Evolutionary conservation across 139 green algal species (phyloP), one percentile per base, ranked within the genome.

Genomic region (Chlamydomonas asymmetrica): DNA sequence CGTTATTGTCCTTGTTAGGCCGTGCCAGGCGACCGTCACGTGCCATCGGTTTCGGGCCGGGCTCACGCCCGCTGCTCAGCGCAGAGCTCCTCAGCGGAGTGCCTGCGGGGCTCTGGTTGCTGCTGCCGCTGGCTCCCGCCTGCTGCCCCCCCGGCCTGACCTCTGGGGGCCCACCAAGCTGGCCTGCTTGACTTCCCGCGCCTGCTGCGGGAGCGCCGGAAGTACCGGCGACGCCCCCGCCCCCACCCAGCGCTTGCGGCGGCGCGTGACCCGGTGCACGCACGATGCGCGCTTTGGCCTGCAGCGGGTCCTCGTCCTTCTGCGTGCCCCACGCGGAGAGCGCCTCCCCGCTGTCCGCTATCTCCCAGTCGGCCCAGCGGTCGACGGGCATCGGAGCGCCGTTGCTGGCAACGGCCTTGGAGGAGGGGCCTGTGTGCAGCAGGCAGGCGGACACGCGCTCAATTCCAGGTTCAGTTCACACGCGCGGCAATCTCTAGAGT

Each of bases 301-400:
- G 50, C 73, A 79, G 23, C n/a, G 73, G 63, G 73, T 79, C 73
- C 2, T 63, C 63, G 16, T 73, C 62, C 7, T 73, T 48, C 18
- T 34, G 27, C 2, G 50, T 66, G 27, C 63, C 74, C 74, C 74
- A 80, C 6, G 74, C 74, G 3, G 40, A 65, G n/a, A 80, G 54
- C 31, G 54, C 34, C 20, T 80, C 64, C 10, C 45, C 54, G 56
- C 68, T 68, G 34, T 74, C 74, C 31, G 70, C 70, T 23, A 80
- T 65, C n/a, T 80, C 74, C 74, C 74, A 80, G 40, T 80, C 74
- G 9, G 74, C 25, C 74, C 74, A 80, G 40, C 74, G 74, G 54
- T 80, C 74, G 27, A 74, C 64, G 3, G 40, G 40, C 65, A 80
- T 74, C 31, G 34, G 8, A 7, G 60, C 56, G 10, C 48, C 38